These are phyloP conservation scores for Heimioporus retisporus DNA, from an alignment of 1,284 basidiomycete species.

Conservation along the genomic window DNA sequence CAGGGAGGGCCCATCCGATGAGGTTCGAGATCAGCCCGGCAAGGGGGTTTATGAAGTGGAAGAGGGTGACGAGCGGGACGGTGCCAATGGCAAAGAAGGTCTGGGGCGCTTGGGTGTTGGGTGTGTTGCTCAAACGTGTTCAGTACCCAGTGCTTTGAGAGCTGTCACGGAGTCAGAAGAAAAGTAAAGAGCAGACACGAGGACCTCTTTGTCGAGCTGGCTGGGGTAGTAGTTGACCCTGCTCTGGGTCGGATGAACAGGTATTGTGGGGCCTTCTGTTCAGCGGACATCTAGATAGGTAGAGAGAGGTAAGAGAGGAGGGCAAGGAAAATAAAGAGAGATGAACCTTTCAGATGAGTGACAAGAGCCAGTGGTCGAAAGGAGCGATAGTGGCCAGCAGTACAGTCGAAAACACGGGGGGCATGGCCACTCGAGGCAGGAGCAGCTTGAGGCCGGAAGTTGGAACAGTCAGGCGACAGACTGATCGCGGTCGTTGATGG, in stretches of 20 bases:
- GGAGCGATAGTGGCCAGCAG: too few relatives aligned
- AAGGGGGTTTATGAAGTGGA: constrained; percentile 87
- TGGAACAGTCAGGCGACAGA: too few relatives aligned
- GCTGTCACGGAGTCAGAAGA: constrained; percentile 55
- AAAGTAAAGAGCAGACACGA: constrained; percentile 35
- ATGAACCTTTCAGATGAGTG: too few relatives aligned
- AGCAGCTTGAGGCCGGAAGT: too few relatives aligned
- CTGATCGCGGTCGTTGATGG: too few relatives aligned
- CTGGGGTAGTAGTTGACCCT: constrained; percentile 80
- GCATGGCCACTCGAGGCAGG: constrained; percentile 30
- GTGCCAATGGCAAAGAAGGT: constrained; percentile 89
- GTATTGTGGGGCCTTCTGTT: constrained; percentile 71
- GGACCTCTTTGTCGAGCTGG: constrained; percentile 96
- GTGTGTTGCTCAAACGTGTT: constrained; percentile 90
- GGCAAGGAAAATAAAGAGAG: too few relatives aligned
- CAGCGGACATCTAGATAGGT: too few relatives aligned
- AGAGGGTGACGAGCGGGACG: constrained; percentile 69
- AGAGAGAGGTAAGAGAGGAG: too few relatives aligned
- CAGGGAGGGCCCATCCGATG: constrained; percentile 87
- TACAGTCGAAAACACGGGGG: too few relatives aligned
- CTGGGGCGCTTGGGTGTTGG: constrained; percentile 93
- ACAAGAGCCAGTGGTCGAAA: too few relatives aligned
- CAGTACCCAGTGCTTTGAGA: constrained; percentile 92
- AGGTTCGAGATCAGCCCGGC: constrained; percentile 88
- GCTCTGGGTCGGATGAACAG: constrained; percentile 84